Conservation (phyloP, 2,329 filamentous ascomycete genomes). For the Neopestalotiopsis sp. region DNA sequence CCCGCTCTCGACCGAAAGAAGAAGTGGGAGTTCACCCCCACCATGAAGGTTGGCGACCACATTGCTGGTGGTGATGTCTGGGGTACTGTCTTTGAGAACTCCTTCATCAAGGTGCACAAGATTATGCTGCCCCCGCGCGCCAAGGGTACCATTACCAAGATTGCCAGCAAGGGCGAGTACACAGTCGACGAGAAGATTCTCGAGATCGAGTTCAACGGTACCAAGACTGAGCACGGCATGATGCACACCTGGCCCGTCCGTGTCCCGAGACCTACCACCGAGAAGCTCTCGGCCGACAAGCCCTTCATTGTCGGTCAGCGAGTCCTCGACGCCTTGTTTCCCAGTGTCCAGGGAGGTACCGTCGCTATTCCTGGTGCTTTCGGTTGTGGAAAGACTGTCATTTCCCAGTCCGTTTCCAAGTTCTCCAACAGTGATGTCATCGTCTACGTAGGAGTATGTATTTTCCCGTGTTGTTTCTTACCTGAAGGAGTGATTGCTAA, state of each 20-base stretch:
- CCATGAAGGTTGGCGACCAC: constrained; percentile 93
- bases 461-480: no score
- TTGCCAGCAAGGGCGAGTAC: constrained; percentile 88
- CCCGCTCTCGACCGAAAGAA: constrained; percentile 87
- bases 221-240: constrained; percentile 94
- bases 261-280: constrained; percentile 88
- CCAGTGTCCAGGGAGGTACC: constrained; percentile 94
- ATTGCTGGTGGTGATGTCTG: constrained; percentile 96
- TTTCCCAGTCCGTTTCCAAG: constrained; percentile 97
- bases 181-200: constrained; percentile 93
- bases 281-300: constrained; percentile 87
- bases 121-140: constrained; percentile 90
- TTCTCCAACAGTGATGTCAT: constrained; percentile 99
- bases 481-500: no score
- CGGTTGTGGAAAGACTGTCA: constrained; percentile 99
- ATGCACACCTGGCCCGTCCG: constrained; percentile 99
- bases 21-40: constrained; percentile 96
- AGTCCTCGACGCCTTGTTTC: constrained; percentile 95
- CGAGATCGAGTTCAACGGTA: constrained; percentile 96
- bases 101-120: constrained; percentile 89
- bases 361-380: constrained; percentile 98
- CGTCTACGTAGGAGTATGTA: constrained; percentile 78
- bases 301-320: constrained; percentile 97
- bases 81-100: constrained; percentile 95
- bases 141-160: constrained; percentile 88